These are phyloP conservation scores for Macrophomina phaseolina DNA, from an alignment of 2,329 filamentous ascomycete species.

Conservation along the genomic window DNA sequence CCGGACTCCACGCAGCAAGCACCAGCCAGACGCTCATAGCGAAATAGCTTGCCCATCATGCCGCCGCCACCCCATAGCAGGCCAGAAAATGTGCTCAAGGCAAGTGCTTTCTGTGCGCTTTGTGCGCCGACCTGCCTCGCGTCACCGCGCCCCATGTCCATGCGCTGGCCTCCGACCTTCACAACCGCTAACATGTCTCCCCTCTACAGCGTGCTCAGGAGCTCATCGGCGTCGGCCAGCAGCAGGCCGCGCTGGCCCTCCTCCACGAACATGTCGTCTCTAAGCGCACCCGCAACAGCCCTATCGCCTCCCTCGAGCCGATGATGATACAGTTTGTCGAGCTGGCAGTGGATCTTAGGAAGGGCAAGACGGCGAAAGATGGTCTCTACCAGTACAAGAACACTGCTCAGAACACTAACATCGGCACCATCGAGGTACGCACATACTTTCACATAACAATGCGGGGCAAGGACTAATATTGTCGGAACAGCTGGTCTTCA, in stretches of 20 bases:
- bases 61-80: slow-evolving; percentile 96
- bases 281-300: slow-evolving; percentile 96
- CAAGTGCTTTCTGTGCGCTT: slow-evolving; percentile 25
- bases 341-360: slow-evolving; percentile 94
- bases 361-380: slow-evolving; percentile 98
- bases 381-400: slow-evolving; percentile 99
- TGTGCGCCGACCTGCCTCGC: slow-evolving; percentile 24
- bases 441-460: background rate
- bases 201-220: slow-evolving; percentile 79
- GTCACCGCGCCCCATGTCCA: slow-evolving; percentile 32
- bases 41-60: slow-evolving; percentile 61
- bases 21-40: slow-evolving; percentile 29
- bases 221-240: slow-evolving; percentile 96
- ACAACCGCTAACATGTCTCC: slow-evolving; percentile 24
- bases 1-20: slow-evolving; percentile 23
- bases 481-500: slow-evolving; percentile 71
- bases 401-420: slow-evolving; percentile 98
- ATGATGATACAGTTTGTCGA: slow-evolving; percentile 98
- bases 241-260: slow-evolving; percentile 87
- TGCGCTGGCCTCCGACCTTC: slow-evolving; percentile 12
- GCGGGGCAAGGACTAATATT: slow-evolving; percentile 17
- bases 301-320: slow-evolving; percentile 93
- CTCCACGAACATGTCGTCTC: slow-evolving; percentile 99
- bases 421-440: slow-evolving; percentile 90
- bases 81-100: slow-evolving; percentile 97